These are phyloP conservation scores for Neofusicoccum ribis DNA, from an alignment of 2,329 filamentous ascomycete genomes.

Conservation along the genomic window DNA sequence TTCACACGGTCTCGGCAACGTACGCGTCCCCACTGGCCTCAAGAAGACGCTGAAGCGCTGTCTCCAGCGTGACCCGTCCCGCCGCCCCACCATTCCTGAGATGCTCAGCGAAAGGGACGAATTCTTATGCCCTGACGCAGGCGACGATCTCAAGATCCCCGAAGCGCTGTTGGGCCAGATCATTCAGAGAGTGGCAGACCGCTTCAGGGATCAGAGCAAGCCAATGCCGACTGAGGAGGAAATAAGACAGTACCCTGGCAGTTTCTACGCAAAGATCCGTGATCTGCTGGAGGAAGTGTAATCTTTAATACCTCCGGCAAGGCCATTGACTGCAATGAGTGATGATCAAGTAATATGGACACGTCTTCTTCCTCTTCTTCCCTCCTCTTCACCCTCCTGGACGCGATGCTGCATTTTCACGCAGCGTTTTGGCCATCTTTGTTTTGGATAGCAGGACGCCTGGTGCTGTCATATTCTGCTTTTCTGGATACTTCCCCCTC, in stretches of 20 bases:
- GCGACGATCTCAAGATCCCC: conserved; percentile 50
- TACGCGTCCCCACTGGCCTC: conserved; percentile 56
- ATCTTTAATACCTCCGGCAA: background rate
- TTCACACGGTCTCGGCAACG: conserved; percentile 65
- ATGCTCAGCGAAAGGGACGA: conserved; percentile 57
- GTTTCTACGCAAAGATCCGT: conserved; percentile 50
- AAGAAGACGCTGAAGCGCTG: conserved; percentile 59
- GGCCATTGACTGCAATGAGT: background rate
- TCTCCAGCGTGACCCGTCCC: conserved; percentile 58
- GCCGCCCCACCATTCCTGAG: conserved; percentile 58
- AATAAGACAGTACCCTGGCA: conserved; percentile 46
- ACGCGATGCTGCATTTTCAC: background rate
- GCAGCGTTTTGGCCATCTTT: conserved; percentile 1
- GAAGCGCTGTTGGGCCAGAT: conserved; percentile 62
- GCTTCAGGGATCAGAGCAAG: conserved; percentile 55
- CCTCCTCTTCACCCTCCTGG: background rate
- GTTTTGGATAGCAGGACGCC: conserved; percentile 17
- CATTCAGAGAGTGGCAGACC: conserved; percentile 59
- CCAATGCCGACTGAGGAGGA: conserved; percentile 60
- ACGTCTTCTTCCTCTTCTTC: background rate
- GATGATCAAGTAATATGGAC: background rate
- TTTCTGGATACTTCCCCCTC: background rate
- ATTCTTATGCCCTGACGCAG: conserved; percentile 59
- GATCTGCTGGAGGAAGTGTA: conserved; percentile 38
- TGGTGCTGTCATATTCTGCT: conserved; percentile 13